Base-by-base conservation (phyloP, 257 asterid genomes). In the Cinchona pubescens region DNA sequence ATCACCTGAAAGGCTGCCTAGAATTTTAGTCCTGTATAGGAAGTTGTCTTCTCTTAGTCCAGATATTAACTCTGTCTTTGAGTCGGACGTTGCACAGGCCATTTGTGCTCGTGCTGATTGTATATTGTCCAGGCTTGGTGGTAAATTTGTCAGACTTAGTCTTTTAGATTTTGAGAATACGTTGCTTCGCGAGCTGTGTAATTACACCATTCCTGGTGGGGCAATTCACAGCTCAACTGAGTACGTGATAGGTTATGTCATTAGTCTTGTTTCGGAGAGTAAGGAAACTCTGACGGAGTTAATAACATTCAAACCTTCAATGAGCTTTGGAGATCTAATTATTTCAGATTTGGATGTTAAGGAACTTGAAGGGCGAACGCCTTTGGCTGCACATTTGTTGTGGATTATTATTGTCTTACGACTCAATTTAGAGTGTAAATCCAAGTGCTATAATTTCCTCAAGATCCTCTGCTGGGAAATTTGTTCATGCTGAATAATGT, bases 401-500 rank as follows among this genome's bases (percentile, higher is more conserved):
- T 85, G 87, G 89, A 83, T 85, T 30, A 87, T 83, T 60, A 74
- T 51, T 72, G 77, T 77, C 37, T 79, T 87, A 74, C 85, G 81
- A 62, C 84, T 64, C 62, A 87, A 87, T 82, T 75, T 85, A 80
- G 88, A 87, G 63, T 80, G 75, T 35, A 85, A 85, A 53, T 78
- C 89, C 48, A 83, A 82, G 78, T 75, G 68, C 43, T 85, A 85
- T n/a, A n/a, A n/a, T n/a, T n/a, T n/a, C n/a, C n/a, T 66, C 77
- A 75, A 73, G 89, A 87, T 71, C 78, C 63, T 6, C 75, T 88
- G 2, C 61, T 83, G 68, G 81, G 80, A 69, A 82, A 85, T 62
- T 71, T 87, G 82, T 87, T 87, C 74, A 76, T 85, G 78, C 82
- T 87, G 89, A 87, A 87, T 49, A 85, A 87, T 71, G 82, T 83